Evolutionary conservation across 305 asterid genomes (phyloP), one percentile per base, ranked within the genome.

Genomic region (Fraxinus paxiana): DNA sequence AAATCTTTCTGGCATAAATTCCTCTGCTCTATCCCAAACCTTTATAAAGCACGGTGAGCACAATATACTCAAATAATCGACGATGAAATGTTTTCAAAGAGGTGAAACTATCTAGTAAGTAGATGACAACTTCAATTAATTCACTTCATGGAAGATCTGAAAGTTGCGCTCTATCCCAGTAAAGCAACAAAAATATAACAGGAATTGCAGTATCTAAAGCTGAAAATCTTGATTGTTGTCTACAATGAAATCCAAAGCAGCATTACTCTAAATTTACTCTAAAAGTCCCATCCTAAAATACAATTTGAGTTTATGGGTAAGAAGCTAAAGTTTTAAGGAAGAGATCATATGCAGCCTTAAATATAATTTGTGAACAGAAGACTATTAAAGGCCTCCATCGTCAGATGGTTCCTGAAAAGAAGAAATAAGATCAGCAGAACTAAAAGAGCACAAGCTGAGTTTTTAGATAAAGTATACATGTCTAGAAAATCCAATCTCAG

Each of bases 11-110:
- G 98, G 99, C 63, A 85, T 77, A 79, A 95, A 95, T 12, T 95
- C 98, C 73, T 91, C 98, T 54, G 98, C 96, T 83, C 92, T 90
- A 74, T 95, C 97, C 99, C 98, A 95, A 63, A 92, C 97, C 98
- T 95, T 84, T 75, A 63, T 81, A 5, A 56, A 76, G 76, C 71
- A 79, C 30, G 61, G 15, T 0, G 5, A 72, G 51, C 83, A 63
- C 79, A 81, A 70, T 46, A 81, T 28, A 65, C 75, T 5, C 28
- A 35, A 20, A 48, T 13, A 38, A 65, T 28, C 56, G 61, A 81
- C 41, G 31, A 46, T 37, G 3, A 65, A 41, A 5, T 38, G 65
- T 20, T 18, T 26, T 2, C 6, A 13, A 33, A 37, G 41, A 7
- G 61, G 17, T 10, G 46, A 34, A 69, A 34, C 28, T 26, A 43